phyloP scores from a whole-genome alignment of 2,329 filamentous ascomycete species.

The Pseudogymnoascus sp. region DNA sequence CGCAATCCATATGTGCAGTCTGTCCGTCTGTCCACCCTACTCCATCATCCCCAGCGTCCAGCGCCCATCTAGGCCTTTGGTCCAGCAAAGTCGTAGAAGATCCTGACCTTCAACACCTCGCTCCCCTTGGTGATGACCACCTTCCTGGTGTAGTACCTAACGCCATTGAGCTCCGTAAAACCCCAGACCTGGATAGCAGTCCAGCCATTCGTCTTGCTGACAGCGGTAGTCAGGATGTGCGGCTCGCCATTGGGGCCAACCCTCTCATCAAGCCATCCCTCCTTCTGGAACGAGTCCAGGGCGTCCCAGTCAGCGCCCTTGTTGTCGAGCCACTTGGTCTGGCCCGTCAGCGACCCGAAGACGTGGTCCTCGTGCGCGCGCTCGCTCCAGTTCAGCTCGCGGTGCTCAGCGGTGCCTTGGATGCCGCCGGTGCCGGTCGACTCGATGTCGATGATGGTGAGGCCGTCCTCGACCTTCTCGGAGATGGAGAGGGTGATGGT shows the following conservation, averaged over 20 bases:
- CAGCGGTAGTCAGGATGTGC: conserved; percentile 41
- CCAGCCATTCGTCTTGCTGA: conserved; percentile 42
- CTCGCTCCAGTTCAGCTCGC: conserved; percentile 45
- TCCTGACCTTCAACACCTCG: conserved; percentile 30
- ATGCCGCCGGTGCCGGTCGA: conserved; percentile 56
- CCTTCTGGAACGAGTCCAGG: conserved; percentile 34
- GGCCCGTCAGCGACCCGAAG: conserved; percentile 50
- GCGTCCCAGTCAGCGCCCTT: conserved; percentile 29
- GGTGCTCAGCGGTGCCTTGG: conserved; percentile 47
- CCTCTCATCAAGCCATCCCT: conserved; percentile 39
- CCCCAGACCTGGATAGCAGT: conserved; percentile 45
- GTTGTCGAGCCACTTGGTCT: conserved; percentile 34
- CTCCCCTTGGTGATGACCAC: conserved; percentile 30
- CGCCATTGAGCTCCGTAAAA: conserved; percentile 34
- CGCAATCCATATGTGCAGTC: not conserved
- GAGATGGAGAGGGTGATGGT: conserved; percentile 42
- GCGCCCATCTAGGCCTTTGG: not conserved
- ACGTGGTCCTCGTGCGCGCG: conserved; percentile 50
- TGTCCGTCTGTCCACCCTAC: not conserved
- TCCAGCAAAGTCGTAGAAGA: conserved; percentile 32
- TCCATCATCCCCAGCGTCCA: not conserved
- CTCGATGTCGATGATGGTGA: conserved; percentile 47
- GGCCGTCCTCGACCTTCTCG: conserved; percentile 32
- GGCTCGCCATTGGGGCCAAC: conserved; percentile 34
- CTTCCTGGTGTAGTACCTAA: conserved; percentile 31